Evolutionary conservation across 2,329 filamentous ascomycete genomes (phyloP).

Genomic region (Herpotrichia juniperi): DNA sequence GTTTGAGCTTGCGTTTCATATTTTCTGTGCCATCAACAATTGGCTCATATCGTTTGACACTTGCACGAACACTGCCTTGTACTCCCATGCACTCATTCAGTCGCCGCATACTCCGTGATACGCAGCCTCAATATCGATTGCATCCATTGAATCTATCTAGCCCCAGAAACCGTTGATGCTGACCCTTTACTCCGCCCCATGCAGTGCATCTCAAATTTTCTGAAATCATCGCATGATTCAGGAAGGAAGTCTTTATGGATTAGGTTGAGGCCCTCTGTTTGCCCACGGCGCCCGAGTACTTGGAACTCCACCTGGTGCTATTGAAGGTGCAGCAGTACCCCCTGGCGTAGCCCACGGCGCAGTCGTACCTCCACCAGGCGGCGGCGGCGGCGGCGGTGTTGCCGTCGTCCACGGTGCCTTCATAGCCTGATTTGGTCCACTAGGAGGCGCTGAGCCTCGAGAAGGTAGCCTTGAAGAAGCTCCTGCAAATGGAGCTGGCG

Average conservation of each 20-base stretch:
- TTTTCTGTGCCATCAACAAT: conserved; percentile 1
- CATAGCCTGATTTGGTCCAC: conserved; percentile 40
- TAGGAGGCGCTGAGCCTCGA: conserved; percentile 19
- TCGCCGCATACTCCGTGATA: conserved; percentile 8
- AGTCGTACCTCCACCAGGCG: conserved; percentile 21
- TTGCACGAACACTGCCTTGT: conserved; percentile 20
- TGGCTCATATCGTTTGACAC: background rate
- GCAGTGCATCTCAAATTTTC: conserved; percentile 7
- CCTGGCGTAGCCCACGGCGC: conserved; percentile 33
- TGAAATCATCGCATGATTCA: conserved; percentile 9
- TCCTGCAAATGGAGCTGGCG: conserved; percentile 33
- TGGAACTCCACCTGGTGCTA: conserved; percentile 10
- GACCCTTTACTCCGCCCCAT: conserved; percentile 20
- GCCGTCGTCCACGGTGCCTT: conserved; percentile 37
- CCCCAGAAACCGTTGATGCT: conserved; percentile 6
- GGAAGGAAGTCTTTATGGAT: conserved; percentile 8
- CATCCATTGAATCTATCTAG: conserved; percentile 7
- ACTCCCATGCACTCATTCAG: background rate
- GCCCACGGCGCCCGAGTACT: conserved; percentile 33
- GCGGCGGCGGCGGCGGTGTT: conserved; percentile 23
- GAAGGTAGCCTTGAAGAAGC: conserved; percentile 20
- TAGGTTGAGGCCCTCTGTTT: conserved; percentile 16
- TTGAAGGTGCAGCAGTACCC: conserved; percentile 7
- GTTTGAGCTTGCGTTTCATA: conserved; percentile 25
- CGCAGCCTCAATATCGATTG: conserved; percentile 14